Percentiles rank a stretch among this genome's conserved stretches.
Conservation (phyloP, 768 basidiomycete genomes). For the Mycena amicta region DNA sequence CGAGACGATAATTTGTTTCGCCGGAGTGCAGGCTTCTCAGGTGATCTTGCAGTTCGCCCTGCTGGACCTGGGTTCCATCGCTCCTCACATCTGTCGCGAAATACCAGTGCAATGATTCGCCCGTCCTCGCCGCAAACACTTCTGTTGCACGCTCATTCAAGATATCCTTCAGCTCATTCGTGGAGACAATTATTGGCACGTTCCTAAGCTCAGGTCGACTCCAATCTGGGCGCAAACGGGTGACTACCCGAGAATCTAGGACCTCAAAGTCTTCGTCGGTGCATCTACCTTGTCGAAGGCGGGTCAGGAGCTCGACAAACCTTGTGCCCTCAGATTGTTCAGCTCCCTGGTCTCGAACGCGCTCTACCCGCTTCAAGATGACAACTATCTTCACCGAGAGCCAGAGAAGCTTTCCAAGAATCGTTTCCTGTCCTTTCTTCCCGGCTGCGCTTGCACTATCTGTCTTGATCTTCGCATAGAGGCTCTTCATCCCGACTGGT, state of each 20-base stretch:
- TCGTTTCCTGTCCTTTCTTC: slow-evolving; percentile 6
- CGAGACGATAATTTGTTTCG: neutral
- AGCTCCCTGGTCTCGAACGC: slow-evolving; percentile 26
- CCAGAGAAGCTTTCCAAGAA: slow-evolving; percentile 38
- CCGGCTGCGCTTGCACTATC: neutral
- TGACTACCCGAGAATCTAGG: slow-evolving; percentile 17
- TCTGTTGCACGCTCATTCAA: neutral
- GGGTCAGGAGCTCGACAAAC: slow-evolving; percentile 27
- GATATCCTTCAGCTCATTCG: neutral
- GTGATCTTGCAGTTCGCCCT: slow-evolving; percentile 6
- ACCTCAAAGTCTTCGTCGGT: slow-evolving; percentile 22
- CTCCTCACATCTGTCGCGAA: neutral
- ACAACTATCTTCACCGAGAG: slow-evolving; percentile 32
- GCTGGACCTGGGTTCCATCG: slow-evolving; percentile 8
- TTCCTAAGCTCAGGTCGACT: slow-evolving; percentile 22
- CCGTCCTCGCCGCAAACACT: neutral
- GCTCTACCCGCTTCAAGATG: slow-evolving; percentile 22
- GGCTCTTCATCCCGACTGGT: slow-evolving; percentile 31
- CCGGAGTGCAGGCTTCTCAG: neutral
- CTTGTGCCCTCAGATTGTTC: slow-evolving; percentile 17
- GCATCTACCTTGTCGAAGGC: slow-evolving; percentile 30
- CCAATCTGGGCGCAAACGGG: slow-evolving; percentile 1
- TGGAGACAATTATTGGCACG: slow-evolving; percentile 25
- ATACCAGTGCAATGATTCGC: neutral
- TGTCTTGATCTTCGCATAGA: slow-evolving; percentile 25